A percentile compares a stretch with the other conserved stretches of the same genome.
Evolutionary conservation across 1,284 basidiomycete genomes (phyloP).

Genomic region (Cystobasidiaceae sp.): DNA sequence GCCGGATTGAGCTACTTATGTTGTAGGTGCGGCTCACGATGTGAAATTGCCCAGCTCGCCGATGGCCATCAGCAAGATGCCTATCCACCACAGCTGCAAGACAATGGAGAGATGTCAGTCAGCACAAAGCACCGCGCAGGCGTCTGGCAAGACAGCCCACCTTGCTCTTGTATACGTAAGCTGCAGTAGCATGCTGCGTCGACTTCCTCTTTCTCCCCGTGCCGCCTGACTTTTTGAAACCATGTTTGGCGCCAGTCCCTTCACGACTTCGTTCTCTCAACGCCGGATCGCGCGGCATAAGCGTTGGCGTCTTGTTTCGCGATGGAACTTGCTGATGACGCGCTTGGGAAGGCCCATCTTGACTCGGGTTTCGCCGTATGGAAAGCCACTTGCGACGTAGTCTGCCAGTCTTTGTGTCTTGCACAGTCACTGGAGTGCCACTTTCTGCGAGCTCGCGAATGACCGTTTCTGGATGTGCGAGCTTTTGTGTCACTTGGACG

Average conservation of each 20-base stretch:
- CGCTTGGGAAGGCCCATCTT: too few species aligned
- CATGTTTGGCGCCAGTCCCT: background rate
- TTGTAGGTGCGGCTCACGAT: constrained; percentile 12
- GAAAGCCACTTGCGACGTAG: constrained; percentile 6
- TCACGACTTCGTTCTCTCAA: background rate
- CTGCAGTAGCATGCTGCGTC: background rate
- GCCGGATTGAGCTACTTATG: too few species aligned
- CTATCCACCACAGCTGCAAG: constrained; percentile 84
- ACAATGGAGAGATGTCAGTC: too few species aligned
- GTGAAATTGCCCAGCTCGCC: constrained; percentile 91
- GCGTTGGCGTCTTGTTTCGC: background rate
- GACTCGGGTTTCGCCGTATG: background rate
- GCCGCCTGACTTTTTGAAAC: too few species aligned
- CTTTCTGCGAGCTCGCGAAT: constrained; percentile 7
- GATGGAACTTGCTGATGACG: too few species aligned
- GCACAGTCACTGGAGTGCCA: background rate
- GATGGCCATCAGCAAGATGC: constrained; percentile 80
- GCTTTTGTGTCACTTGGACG: background rate
- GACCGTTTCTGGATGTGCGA: constrained; percentile 1
- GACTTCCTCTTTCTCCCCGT: background rate
- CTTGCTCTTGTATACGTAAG: constrained; percentile 17
- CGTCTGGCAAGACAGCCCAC: background rate
- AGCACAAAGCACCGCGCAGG: background rate
- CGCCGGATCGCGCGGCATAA: background rate
- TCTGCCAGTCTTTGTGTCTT: background rate